phyloP scores from a whole-genome alignment of 2,329 filamentous ascomycete genomes.

The Claviceps citrina region DNA sequence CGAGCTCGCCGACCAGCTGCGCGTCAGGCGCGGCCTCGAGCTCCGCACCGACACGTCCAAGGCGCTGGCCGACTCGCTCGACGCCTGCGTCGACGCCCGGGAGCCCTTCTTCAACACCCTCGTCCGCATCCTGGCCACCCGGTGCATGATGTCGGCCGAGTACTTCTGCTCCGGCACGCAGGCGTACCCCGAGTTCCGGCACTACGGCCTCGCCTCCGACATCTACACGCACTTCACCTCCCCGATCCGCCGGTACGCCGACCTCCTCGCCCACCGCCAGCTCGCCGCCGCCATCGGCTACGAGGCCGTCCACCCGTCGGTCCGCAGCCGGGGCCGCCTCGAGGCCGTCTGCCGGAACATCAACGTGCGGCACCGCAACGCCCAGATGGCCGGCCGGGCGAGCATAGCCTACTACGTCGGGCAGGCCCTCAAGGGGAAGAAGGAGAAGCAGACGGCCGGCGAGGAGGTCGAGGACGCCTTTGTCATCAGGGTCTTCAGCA shows the following conservation, averaged over 20 bases:
- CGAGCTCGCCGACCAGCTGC: slow-evolving; percentile 79
- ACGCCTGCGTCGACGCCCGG: slow-evolving; percentile 59
- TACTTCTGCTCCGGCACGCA: slow-evolving; percentile 95
- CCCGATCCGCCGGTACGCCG: slow-evolving; percentile 93
- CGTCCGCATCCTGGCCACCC: slow-evolving; percentile 89
- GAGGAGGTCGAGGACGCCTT: slow-evolving; percentile 93
- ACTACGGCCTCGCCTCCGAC: slow-evolving; percentile 89
- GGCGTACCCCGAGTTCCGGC: slow-evolving; percentile 83
- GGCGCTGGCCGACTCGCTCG: slow-evolving; percentile 84
- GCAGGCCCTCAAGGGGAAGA: slow-evolving; percentile 75
- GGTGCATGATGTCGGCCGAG: slow-evolving; percentile 98
- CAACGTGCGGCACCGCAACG: slow-evolving; percentile 92
- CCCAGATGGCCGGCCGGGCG: slow-evolving; percentile 84
- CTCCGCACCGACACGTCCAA: slow-evolving; percentile 75
- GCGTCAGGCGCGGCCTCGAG: slow-evolving; percentile 68
- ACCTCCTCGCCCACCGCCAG: slow-evolving; percentile 85
- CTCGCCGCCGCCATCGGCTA: slow-evolving; percentile 91
- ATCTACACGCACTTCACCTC: slow-evolving; percentile 99
- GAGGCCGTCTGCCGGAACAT: slow-evolving; percentile 97
- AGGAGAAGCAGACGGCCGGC: too few relatives aligned
- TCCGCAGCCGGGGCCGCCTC: slow-evolving; percentile 69
- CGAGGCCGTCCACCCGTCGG: slow-evolving; percentile 65
- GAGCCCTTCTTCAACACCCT: slow-evolving; percentile 98
- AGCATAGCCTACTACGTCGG: slow-evolving; percentile 97
- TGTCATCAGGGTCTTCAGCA: slow-evolving; percentile 93